These are phyloP conservation scores for Citrus medica DNA, from an alignment of 345 rosid species.

Conservation along the genomic window DNA sequence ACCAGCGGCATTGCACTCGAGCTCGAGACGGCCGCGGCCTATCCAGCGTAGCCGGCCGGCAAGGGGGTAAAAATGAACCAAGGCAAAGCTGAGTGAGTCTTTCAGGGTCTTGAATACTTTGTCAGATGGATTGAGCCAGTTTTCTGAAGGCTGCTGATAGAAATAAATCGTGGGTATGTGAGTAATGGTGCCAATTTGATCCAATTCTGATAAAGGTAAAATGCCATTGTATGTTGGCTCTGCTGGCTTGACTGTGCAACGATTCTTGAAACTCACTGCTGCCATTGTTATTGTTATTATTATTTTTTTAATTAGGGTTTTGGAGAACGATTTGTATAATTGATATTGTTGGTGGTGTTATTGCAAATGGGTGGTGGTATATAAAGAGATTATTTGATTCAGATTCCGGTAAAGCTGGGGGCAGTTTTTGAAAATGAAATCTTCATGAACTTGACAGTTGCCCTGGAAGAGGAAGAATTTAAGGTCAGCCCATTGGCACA, in stretches of 20 bases:
- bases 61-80: slow-evolving; percentile 52
- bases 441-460: neutral
- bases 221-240: slow-evolving; percentile 39
- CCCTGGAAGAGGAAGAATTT: neutral
- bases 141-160: slow-evolving; percentile 30
- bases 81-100: slow-evolving; percentile 32
- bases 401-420: neutral
- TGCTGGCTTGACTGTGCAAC: slow-evolving; percentile 36
- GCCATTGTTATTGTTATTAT: neutral
- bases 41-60: slow-evolving; percentile 62
- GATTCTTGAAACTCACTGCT: slow-evolving; percentile 8
- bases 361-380: neutral
- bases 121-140: slow-evolving; percentile 17
- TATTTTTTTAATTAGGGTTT: too few relatives aligned
- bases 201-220: slow-evolving; percentile 46
- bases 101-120: slow-evolving; percentile 29
- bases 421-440: neutral
- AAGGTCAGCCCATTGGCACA: neutral
- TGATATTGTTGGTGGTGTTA: too few relatives aligned
- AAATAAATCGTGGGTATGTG: slow-evolving; percentile 64
- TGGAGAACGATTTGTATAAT: neutral
- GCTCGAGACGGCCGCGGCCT: slow-evolving; percentile 40
- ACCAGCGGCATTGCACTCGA: slow-evolving; percentile 46
- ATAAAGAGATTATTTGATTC: neutral
- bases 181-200: slow-evolving; percentile 51